Evolutionary conservation across 495 filamentous ascomycete species (phyloP).

Genomic region (Glutinoglossum americanum): DNA sequence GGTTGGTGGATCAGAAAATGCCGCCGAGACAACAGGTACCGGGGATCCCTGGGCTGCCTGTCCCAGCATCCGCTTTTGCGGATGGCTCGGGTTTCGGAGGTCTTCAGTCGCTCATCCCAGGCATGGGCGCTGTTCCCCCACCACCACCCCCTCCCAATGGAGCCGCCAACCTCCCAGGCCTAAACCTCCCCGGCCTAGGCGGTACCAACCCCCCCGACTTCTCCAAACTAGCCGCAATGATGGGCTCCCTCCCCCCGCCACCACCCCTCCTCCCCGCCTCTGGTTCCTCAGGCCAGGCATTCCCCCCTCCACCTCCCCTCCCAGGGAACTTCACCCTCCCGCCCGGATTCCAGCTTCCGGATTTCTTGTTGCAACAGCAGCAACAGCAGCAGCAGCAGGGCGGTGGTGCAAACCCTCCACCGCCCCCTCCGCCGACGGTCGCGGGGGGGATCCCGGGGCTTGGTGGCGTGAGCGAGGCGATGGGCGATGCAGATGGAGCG

Average conservation of each 20-base stretch:
- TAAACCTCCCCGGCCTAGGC: conserved; percentile 21
- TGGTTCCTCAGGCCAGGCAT: not conserved
- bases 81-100: conserved; percentile 17
- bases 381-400: too few relatives aligned
- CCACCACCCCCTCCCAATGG: conserved; percentile 21
- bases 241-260: conserved; percentile 16
- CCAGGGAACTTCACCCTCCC: not conserved
- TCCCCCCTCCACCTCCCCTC: not conserved
- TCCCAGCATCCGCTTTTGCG: not conserved
- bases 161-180: not conserved
- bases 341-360: not conserved
- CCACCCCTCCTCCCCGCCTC: conserved; percentile 2
- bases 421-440: conserved; percentile 10
- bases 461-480: conserved; percentile 19
- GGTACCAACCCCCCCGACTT: conserved; percentile 42
- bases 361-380: not conserved
- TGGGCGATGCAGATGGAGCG: conserved; percentile 9
- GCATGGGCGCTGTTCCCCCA: conserved; percentile 25
- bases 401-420: too few relatives aligned
- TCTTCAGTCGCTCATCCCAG: conserved; percentile 22
- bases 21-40: conserved; percentile 30
- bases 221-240: conserved; percentile 41
- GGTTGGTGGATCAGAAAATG: conserved; percentile 86
- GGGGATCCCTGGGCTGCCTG: conserved; percentile 25
- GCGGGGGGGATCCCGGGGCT: conserved; percentile 8